These are phyloP conservation scores for Biancaea sappan DNA, from an alignment of 306 rosid genomes.

Conservation along the genomic window DNA sequence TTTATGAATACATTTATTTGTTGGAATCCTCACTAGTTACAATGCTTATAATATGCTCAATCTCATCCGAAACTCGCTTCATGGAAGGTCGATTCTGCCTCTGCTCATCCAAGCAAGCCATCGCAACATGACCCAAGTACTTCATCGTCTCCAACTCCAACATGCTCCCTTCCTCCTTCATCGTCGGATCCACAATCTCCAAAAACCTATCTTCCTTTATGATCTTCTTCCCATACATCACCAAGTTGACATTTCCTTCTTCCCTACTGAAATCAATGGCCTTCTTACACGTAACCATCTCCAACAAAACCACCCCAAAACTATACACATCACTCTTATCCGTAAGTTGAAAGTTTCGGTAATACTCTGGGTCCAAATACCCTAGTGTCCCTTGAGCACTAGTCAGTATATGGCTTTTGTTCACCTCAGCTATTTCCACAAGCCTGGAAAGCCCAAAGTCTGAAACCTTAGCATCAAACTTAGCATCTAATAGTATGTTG, in stretches of 20 bases:
- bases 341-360: conserved; percentile 45
- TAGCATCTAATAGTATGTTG: conserved; percentile 53
- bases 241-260: conserved; percentile 63
- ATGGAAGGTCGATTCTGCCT: conserved; percentile 61
- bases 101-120: conserved; percentile 52
- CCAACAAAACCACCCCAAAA: conserved; percentile 60
- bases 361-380: conserved; percentile 60
- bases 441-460: conserved; percentile 61
- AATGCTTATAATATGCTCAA: conserved; percentile 44
- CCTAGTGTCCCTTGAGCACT: conserved; percentile 60
- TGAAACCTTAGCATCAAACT: conserved; percentile 54
- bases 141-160: conserved; percentile 53
- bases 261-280: conserved; percentile 63
- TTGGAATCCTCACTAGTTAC: conserved; percentile 30
- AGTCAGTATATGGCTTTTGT: conserved; percentile 45
- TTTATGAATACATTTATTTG: background rate
- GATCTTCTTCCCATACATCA: conserved; percentile 49
- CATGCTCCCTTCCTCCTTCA: conserved; percentile 45
- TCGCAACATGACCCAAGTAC: conserved; percentile 51
- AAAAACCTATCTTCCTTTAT: conserved; percentile 42
- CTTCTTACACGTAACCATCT: conserved; percentile 51
- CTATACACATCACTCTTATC: conserved; percentile 72
- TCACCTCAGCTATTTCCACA: conserved; percentile 48
- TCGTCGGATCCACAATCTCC: conserved; percentile 51
- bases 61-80: conserved; percentile 65